These are phyloP conservation scores for Eutrema heterophyllum DNA, from an alignment of 345 rosid species.

Conservation along the genomic window DNA sequence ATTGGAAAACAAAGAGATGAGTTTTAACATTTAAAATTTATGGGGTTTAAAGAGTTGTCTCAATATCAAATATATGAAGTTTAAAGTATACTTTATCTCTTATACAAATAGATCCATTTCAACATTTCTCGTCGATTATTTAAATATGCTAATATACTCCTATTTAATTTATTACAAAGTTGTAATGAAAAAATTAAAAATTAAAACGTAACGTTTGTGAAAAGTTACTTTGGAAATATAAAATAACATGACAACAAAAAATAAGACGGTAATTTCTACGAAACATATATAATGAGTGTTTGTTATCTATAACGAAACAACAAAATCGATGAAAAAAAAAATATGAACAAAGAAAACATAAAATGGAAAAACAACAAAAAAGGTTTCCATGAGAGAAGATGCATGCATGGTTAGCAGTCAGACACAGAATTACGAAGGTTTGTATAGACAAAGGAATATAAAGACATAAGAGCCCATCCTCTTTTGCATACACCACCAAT, in stretches of 20 bases:
- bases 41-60: background rate
- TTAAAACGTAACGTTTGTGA: too few species aligned
- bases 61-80: background rate
- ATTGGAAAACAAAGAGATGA: too few species aligned
- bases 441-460: conserved; percentile 3
- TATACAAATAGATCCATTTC: background rate
- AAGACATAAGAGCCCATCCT: conserved; percentile 13
- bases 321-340: too few species aligned
- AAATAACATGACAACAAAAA: too few species aligned
- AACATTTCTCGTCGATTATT: background rate
- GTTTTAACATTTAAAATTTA: background rate
- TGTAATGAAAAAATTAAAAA: background rate
- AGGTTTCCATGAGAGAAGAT: conserved; percentile 1
- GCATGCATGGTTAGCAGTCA: conserved; percentile 23
- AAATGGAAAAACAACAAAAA: background rate
- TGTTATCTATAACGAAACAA: too few species aligned
- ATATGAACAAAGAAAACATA: too few species aligned
- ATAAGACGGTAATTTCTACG: too few species aligned
- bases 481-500: background rate
- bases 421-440: conserved; percentile 1
- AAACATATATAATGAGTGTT: too few species aligned
- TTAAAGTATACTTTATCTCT: background rate
- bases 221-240: too few species aligned
- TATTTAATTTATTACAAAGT: background rate
- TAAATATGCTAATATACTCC: background rate